Evolutionary conservation across 495 filamentous ascomycete species (phyloP).

Genomic region (Symbiotaphrina buchneri): DNA sequence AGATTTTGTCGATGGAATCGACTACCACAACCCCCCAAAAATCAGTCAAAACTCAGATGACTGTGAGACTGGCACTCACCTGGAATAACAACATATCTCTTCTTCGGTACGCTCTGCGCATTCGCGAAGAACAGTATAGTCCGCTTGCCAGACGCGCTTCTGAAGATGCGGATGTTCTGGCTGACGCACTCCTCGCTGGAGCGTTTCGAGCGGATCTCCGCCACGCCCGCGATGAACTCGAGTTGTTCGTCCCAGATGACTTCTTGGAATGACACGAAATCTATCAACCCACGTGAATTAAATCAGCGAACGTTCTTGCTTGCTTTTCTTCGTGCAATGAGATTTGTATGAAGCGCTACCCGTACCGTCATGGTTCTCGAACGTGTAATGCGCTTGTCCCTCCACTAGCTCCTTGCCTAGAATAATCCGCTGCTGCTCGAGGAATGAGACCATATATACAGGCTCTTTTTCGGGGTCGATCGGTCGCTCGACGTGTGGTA

Average conservation of each 20-base stretch:
- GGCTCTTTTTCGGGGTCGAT: conserved; percentile 13
- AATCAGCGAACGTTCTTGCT: too few species aligned
- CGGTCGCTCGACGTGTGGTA: conserved; percentile 23
- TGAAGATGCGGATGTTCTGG: conserved; percentile 22
- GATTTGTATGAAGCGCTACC: too few species aligned
- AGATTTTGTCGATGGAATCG: conserved; percentile 18
- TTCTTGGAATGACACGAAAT: conserved; percentile 22
- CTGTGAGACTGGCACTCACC: conserved; percentile 7
- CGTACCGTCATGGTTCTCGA: too few species aligned
- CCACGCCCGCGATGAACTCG: conserved; percentile 20
- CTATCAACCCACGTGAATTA: too few species aligned
- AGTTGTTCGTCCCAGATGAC: conserved; percentile 18
- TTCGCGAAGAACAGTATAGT: conserved; percentile 23
- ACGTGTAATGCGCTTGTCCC: too few species aligned
- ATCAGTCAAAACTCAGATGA: conserved; percentile 7
- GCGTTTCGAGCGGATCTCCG: conserved; percentile 23
- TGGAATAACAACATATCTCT: conserved; percentile 22
- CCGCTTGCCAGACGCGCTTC: conserved; percentile 14
- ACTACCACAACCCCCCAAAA: conserved; percentile 8
- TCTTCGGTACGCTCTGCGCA: conserved; percentile 18
- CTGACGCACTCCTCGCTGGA: conserved; percentile 26
- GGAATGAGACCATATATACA: conserved; percentile 20
- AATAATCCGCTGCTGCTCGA: conserved; percentile 25
- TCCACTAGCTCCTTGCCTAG: too few species aligned
- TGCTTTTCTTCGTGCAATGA: too few species aligned